Conservation (phyloP, 768 basidiomycete species). For the Hygrophorus russula region DNA sequence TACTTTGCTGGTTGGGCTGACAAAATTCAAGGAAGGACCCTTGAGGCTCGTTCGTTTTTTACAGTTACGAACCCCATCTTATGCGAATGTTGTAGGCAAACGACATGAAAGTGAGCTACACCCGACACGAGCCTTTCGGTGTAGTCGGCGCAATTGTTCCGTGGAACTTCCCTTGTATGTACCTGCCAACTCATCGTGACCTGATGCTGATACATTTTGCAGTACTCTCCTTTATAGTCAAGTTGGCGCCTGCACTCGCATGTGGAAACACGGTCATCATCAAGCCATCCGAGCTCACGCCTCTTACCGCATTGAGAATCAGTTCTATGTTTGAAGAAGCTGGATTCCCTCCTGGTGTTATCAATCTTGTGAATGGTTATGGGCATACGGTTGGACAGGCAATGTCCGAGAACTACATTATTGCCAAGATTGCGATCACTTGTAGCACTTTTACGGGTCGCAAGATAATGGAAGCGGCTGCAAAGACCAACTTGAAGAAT, state of each 20-base stretch:
- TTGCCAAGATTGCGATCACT: slow-evolving; percentile 72
- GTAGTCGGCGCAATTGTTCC: slow-evolving; percentile 46
- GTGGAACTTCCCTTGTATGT: slow-evolving; percentile 35
- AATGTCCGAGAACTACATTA: slow-evolving; percentile 49
- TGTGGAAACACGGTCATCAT: slow-evolving; percentile 64
- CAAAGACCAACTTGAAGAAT: slow-evolving; percentile 64
- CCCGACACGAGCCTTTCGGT: slow-evolving; percentile 51
- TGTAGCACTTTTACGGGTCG: slow-evolving; percentile 66
- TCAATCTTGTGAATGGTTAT: slow-evolving; percentile 63
- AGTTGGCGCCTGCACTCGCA: slow-evolving; percentile 66
- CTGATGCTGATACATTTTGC: neutral
- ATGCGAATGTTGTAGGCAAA: slow-evolving; percentile 21
- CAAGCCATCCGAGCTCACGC: slow-evolving; percentile 73
- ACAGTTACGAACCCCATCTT: neutral
- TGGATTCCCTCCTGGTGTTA: slow-evolving; percentile 65
- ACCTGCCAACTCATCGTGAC: neutral
- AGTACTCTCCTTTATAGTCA: slow-evolving; percentile 47
- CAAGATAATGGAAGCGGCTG: slow-evolving; percentile 58
- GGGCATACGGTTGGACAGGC: slow-evolving; percentile 51
- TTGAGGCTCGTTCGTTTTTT: slow-evolving; percentile 22
- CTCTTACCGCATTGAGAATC: slow-evolving; percentile 48
- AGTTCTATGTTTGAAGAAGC: slow-evolving; percentile 49
- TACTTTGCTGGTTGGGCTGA: slow-evolving; percentile 77
- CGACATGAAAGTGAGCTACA: slow-evolving; percentile 39
- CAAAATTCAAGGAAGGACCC: slow-evolving; percentile 53